Evolutionary conservation across 2,329 filamentous ascomycete species (phyloP).

Genomic region (Bertia moriformis): DNA sequence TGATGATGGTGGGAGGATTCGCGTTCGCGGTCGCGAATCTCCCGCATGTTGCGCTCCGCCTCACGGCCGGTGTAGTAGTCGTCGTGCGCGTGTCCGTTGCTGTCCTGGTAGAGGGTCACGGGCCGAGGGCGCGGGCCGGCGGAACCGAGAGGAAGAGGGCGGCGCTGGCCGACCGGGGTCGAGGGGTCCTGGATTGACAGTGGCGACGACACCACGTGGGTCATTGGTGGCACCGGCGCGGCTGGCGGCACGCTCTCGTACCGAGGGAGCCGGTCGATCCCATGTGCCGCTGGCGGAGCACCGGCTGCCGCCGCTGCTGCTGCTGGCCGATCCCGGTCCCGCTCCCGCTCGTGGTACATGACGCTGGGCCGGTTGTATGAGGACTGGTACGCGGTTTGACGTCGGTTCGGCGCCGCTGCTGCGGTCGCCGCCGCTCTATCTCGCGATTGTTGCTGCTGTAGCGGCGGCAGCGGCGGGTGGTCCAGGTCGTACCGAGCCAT

Average conservation of each 20-base stretch:
- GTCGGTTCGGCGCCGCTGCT: conserved; percentile 40
- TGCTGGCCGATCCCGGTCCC: conserved; percentile 3
- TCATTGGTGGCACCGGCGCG: background rate
- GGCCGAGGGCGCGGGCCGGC: conserved; percentile 25
- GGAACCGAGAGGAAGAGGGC: conserved; percentile 16
- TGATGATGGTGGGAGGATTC: no score
- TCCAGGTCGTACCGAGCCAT: conserved; percentile 47
- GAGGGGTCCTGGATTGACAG: conserved; percentile 49
- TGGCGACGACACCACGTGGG: conserved; percentile 25
- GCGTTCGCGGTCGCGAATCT: no score
- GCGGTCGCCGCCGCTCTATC: conserved; percentile 19
- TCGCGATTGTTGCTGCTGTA: no score
- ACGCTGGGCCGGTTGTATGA: conserved; percentile 42
- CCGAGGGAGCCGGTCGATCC: conserved; percentile 11
- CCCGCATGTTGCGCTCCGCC: conserved; percentile 31
- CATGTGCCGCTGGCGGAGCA: conserved; percentile 7
- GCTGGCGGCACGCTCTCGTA: conserved; percentile 8
- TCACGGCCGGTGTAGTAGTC: conserved; percentile 13
- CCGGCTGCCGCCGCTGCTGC: no score
- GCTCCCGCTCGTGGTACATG: conserved; percentile 8
- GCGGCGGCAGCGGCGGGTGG: conserved; percentile 14
- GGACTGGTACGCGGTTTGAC: conserved; percentile 30
- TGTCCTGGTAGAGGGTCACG: conserved; percentile 38
- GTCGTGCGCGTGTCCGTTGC: conserved; percentile 17
- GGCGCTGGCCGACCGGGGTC: conserved; percentile 15